Percentiles rank a stretch among this genome's conserved stretches.
phyloP scores from a whole-genome alignment of 73 alveolate species.

The Paramecium sexaurelia region DNA sequence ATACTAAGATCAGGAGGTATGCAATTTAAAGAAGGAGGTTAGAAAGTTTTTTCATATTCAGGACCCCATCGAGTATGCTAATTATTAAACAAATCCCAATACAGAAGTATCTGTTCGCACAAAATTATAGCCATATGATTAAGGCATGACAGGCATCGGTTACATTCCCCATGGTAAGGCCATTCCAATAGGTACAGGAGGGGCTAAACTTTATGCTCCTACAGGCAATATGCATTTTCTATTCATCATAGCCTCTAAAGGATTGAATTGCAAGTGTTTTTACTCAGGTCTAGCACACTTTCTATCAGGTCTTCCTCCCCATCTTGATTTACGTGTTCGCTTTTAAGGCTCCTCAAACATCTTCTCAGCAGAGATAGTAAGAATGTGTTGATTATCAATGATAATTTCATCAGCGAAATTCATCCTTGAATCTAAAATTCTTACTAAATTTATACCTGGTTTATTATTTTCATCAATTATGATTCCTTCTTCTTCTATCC shows the following conservation, averaged over 20 bases:
- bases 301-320: constrained; percentile 71
- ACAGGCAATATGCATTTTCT: constrained; percentile 62
- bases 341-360: constrained; percentile 57
- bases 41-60: constrained; percentile 71
- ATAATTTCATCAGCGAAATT: constrained; percentile 51
- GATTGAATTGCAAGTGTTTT: constrained; percentile 61
- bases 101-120: constrained; percentile 24
- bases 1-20: constrained; percentile 68
- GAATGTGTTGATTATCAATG: constrained; percentile 34
- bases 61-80: constrained; percentile 68
- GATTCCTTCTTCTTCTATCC: neutral
- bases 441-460: neutral
- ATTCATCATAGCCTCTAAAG: constrained; percentile 64
- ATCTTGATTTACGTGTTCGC: constrained; percentile 63
- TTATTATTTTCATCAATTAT: neutral
- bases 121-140: neutral
- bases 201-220: constrained; percentile 44
- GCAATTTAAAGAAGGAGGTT: constrained; percentile 73
- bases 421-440: neutral
- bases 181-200: constrained; percentile 45
- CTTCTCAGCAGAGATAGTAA: constrained; percentile 31
- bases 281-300: constrained; percentile 62
- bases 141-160: constrained; percentile 1
- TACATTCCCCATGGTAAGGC: constrained; percentile 63
- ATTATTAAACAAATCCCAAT: neutral